Conservation (phyloP, 148 eudicot genomes). For the Nepenthes gracilis region DNA sequence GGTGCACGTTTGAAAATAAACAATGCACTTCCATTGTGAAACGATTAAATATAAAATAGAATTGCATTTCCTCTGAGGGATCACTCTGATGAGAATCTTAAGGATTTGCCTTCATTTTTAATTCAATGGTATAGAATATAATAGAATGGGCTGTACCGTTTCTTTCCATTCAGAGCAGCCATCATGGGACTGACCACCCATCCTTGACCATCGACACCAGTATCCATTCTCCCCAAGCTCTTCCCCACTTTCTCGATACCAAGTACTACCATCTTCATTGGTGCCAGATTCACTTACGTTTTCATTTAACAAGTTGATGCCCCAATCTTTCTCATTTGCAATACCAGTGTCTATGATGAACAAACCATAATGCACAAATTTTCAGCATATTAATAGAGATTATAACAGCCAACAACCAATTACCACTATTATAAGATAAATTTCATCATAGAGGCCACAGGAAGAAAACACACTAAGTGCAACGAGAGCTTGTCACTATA, state of each 20-base stretch:
- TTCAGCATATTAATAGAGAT: background rate
- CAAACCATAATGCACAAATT: background rate
- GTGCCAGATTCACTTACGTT: conserved; percentile 59
- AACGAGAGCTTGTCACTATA: too few relatives aligned
- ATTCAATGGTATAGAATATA: too few relatives aligned
- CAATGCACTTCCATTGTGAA: too few relatives aligned
- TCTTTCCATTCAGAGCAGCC: conserved; percentile 93
- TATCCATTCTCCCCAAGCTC: conserved; percentile 89
- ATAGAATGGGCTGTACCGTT: conserved; percentile 39
- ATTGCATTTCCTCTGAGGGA: too few relatives aligned
- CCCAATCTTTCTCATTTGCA: conserved; percentile 98
- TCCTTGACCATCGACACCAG: conserved; percentile 89
- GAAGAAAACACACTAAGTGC: too few relatives aligned
- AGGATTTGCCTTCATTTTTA: too few relatives aligned
- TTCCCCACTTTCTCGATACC: conserved; percentile 88
- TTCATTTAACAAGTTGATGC: conserved; percentile 70
- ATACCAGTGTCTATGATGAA: conserved; percentile 75
- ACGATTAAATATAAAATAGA: too few relatives aligned
- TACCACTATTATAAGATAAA: background rate
- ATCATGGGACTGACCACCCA: conserved; percentile 87
- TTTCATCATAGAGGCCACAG: background rate
- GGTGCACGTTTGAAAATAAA: too few relatives aligned
- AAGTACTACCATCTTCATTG: conserved; percentile 91
- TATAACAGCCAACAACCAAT: background rate
- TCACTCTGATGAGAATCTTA: too few relatives aligned